Evolutionary conservation across 495 filamentous ascomycete species (phyloP).

Genomic region (Talaromyces stipitatus): DNA sequence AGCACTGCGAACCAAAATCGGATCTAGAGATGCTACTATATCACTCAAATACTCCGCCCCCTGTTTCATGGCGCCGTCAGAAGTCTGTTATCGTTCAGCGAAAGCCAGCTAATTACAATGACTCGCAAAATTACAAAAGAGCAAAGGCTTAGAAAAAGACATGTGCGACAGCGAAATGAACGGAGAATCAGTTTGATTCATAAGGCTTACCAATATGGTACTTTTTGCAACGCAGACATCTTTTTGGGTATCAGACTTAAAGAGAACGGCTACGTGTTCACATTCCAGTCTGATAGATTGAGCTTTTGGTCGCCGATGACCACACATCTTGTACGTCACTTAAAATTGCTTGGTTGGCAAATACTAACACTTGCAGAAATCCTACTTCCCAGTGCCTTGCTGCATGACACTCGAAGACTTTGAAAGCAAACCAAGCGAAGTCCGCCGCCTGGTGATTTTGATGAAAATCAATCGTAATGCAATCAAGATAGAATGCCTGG

Average conservation of each 20-base stretch:
- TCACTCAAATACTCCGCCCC: no score
- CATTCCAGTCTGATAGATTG: neutral
- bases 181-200: conserved; percentile 1
- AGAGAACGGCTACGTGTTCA: conserved; percentile 13
- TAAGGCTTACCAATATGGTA: conserved; percentile 9
- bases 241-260: conserved; percentile 13
- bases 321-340: neutral
- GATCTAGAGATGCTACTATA: no score
- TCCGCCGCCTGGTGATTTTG: no score
- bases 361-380: neutral
- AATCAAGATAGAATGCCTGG: no score
- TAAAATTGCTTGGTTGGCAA: neutral
- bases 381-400: neutral
- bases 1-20: no score
- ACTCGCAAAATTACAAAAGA: no score
- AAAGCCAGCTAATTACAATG: no score
- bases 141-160: no score
- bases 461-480: no score
- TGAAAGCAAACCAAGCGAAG: neutral
- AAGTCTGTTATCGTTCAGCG: no score
- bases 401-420: neutral
- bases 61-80: no score
- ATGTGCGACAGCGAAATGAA: neutral
- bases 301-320: neutral
- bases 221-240: conserved; percentile 12